Base-by-base conservation (phyloP, 176 grass and related monocot genomes). In the Rhynchospora breviuscula region DNA sequence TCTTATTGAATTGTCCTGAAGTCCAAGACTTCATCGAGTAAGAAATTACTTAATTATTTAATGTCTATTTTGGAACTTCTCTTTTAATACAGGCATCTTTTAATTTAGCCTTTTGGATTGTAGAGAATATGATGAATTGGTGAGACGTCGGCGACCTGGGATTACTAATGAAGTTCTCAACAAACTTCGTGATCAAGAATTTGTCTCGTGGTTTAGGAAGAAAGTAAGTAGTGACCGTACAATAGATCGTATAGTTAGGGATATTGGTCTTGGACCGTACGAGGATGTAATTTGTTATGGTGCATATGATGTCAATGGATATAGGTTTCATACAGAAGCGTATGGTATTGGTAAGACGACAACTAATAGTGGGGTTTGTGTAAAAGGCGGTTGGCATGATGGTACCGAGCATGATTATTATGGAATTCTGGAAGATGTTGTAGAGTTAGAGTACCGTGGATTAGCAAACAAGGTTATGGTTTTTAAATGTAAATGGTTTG, bases 1-100 rank as follows among this genome's bases (percentile, higher is more conserved):
- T 76, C 7, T 19, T 85, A n/a, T 33, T 64, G 13, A 85, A 85
- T 51, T 85, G 70, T 26, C 31, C 29, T 5, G 83, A 85, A 59
- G 29, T 85, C 8, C 64, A 18, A 44, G 56, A 59, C 45, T 85
- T 73, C 78, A 12, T 77, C 1, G 57, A 63, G 69, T 85, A 85
- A 85, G 69, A 11, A 25, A 21, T 63, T 63, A 4, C 1, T 25
- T 10, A 26, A 29, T 11, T 40, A 63, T 26, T 63, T 40, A 1
- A 62, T 81, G 0, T 59, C 35, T 40, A 4, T 5, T 40, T 40
- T 35, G 1, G 4, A 3, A 40, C 35, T 40, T 40, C 3, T 40
- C 4, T 40, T 40, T 40, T 40, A 40, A 40, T 46, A 51, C 29
- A 29, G 33, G 1, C 19, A 44, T 40, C 3, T 17, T 3, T 31